Base-by-base conservation (phyloP, 306 rosid species). In the Gastrolobium bilobum region DNA sequence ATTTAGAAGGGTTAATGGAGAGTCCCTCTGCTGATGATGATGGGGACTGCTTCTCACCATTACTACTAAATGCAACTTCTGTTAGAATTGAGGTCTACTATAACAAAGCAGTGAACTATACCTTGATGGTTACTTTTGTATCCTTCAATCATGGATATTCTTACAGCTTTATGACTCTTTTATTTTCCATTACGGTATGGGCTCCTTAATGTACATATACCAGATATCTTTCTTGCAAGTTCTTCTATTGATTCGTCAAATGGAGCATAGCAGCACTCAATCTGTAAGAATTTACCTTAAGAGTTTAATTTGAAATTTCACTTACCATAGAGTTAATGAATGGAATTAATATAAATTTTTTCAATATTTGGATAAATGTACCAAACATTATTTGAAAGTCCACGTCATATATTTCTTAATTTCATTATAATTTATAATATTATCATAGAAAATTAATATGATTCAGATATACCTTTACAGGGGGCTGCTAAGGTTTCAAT, bases 51-150 rank as follows among this genome's bases (percentile, higher is more conserved):
- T 90, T 92, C 81, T 81, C 97, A 57, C 96, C 99, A 46, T 76
- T 95, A 68, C 73, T 84, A 60, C 70, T 95, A 72, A 95, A 92
- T 87, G 97, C 91, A 60, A 91, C 98, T 35, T 92, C 99, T 51
- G 89, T 90, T 81, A 92, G 91, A 65, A 84, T 95, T 68, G 99
- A 88, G 86, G 92, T 91, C 77, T 91, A 92, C 87, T 91, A 91
- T 77, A 95, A 91, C 87, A 95, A 95, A 80, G 98, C 99, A 68
- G 99, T 95, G 85, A 91, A 95, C 91, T 90, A 90, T 84, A 95
- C 99, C 67, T 89, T 95, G 91, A 85, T 95, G 99, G 99, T 95
- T 82, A 91, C 98, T 64, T 95, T 95, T 87, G 99, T 95, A 95
- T 95, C 99, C 98, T 92, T 81, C 79, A 71, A 29, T 68, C 52